Evolutionary conservation across 75 land plant species (phyloP).

Genomic region (Sequoiadendron giganteum): DNA sequence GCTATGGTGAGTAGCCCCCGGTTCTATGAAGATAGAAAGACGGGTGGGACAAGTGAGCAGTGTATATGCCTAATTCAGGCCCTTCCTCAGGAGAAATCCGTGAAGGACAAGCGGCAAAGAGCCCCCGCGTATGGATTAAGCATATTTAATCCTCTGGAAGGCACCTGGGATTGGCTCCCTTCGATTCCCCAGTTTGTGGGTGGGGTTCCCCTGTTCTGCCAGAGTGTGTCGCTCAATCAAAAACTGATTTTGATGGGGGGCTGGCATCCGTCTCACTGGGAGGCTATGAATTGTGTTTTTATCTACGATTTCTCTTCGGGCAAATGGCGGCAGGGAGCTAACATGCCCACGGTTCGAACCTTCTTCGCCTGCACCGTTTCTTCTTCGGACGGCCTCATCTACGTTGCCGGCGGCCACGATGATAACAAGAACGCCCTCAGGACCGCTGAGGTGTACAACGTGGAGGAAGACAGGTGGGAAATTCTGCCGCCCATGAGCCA

Average conservation of each 20-base stretch:
- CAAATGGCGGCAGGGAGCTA: slow-evolving; percentile 41
- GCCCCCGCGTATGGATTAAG: slow-evolving; percentile 36
- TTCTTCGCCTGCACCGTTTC: slow-evolving; percentile 55
- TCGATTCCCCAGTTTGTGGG: slow-evolving; percentile 10
- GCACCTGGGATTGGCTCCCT: slow-evolving; percentile 37
- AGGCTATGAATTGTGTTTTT: slow-evolving; percentile 25
- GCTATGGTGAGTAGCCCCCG: slow-evolving; percentile 7
- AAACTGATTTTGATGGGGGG: slow-evolving; percentile 65
- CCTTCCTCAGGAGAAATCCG: slow-evolving; percentile 1
- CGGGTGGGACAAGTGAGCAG: slow-evolving; percentile 16
- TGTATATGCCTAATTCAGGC: slow-evolving; percentile 34
- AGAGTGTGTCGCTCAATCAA: slow-evolving; percentile 25
- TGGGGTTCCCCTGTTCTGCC: slow-evolving; percentile 61
- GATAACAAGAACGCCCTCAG: slow-evolving; percentile 59
- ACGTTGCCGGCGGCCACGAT: slow-evolving; percentile 84
- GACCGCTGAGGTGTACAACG: slow-evolving; percentile 54
- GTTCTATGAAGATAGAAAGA: slow-evolving; percentile 22
- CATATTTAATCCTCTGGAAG: slow-evolving; percentile 22
- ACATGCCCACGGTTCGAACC: slow-evolving; percentile 45
- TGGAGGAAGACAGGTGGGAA: slow-evolving; percentile 45
- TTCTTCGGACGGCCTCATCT: slow-evolving; percentile 11
- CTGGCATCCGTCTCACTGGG: slow-evolving; percentile 48
- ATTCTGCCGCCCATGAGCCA: slow-evolving; percentile 39
- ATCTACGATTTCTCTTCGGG: slow-evolving; percentile 37
- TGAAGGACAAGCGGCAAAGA: not conserved